Evolutionary conservation across 345 rosid genomes (phyloP), one percentile per base, ranked within the genome.

Genomic region (Pistacia atlantica): DNA sequence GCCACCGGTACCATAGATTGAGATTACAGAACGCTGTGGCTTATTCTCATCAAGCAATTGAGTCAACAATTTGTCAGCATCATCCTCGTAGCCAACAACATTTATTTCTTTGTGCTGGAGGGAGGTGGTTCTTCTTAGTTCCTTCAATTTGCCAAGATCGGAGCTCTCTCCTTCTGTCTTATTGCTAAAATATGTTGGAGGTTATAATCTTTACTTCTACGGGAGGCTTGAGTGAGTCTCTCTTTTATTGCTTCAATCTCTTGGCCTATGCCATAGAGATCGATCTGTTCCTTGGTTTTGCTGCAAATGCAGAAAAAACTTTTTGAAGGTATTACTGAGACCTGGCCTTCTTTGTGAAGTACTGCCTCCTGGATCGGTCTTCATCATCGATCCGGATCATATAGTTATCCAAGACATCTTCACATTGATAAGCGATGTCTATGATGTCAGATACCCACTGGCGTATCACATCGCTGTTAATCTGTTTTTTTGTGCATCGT

Each of bases 51-150:
- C 55, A 51, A 51, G 55, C 4, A 51, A 11, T 11, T 51, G 13
- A 51, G 55, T 17, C 55, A 51, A 51, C 17, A 51, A 51, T 51
- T 3, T 51, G 55, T 1, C 14, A 51, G 55, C 8, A 51, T 51
- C 17, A 12, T 51, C 55, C 4, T 51, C 17, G 4, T 51, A 12
- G 17, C 55, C 55, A 3, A 51, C 55, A 51, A 51, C 55, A 12
- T 52, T 52, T 1, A 52, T 52, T 37, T 62, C 65, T 25, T 11
- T 7, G 1, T 4, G 6, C 6, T 33, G 38, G 13, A 28, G 28
- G 63, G 80, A 48, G 80, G 75, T 61, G 77, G 58, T 12, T 82
- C 69, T 82, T 71, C 73, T 79, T 75, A 46, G 45, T 62, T 9
- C 59, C 57, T 12, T 35, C 8, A 57, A 65, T 75, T 8, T 51